Conservation (phyloP, 768 basidiomycete species). For the Leccinum incarnatum region DNA sequence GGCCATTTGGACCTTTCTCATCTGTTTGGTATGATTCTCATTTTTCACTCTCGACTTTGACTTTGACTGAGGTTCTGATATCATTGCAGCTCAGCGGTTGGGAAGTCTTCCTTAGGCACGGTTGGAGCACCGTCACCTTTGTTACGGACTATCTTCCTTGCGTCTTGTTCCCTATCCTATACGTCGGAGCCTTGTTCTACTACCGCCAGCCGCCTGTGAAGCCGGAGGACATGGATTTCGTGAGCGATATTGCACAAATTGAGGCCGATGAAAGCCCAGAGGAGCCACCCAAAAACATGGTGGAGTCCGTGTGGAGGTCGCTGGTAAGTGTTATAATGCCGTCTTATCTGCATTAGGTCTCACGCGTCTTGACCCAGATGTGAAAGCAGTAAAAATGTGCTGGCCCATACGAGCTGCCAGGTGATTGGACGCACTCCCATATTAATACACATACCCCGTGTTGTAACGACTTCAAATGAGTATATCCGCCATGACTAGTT, state of each 20-base stretch:
- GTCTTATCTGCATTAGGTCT: not conserved
- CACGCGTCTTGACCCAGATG: constrained; percentile 18
- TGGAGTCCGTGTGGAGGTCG: constrained; percentile 76
- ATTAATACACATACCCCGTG: constrained; percentile 1
- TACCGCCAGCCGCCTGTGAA: constrained; percentile 21
- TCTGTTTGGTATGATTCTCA: constrained; percentile 56
- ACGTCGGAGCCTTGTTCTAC: constrained; percentile 54
- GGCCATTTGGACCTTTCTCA: constrained; percentile 35
- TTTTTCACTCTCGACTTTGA: not conserved
- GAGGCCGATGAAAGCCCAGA: constrained; percentile 72
- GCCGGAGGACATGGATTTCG: constrained; percentile 81
- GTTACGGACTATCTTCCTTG: constrained; percentile 81
- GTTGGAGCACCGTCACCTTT: constrained; percentile 64
- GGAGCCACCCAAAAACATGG: constrained; percentile 61
- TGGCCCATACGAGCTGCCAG: not conserved
- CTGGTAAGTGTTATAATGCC: constrained; percentile 48
- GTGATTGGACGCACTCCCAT: not conserved
- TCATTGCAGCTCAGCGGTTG: constrained; percentile 47
- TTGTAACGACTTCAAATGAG: not conserved
- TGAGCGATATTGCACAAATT: constrained; percentile 64
- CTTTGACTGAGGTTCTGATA: constrained; percentile 21
- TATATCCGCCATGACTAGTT: not conserved
- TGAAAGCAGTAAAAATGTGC: constrained; percentile 5
- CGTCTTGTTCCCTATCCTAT: constrained; percentile 73
- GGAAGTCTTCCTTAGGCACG: constrained; percentile 49